Base-by-base conservation (phyloP, 441 rosid genomes). In the Croton laevigatus region DNA sequence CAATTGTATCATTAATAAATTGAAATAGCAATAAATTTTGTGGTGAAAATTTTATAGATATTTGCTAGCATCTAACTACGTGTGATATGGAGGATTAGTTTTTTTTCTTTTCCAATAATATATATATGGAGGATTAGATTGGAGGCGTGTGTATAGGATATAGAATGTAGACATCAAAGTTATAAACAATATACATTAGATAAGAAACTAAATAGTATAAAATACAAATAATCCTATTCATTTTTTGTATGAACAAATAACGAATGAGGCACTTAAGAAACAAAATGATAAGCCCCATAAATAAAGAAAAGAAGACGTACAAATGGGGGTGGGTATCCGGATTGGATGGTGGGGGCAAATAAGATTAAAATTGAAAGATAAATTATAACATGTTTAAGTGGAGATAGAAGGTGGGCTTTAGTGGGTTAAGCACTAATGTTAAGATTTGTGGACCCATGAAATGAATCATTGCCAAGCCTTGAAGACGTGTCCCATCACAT, bases 351-450 rank as follows among this genome's bases (percentile, higher is more conserved):
- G 78, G 78, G 77, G 78, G 59, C 70, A 22, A 49, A 14, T 58
- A 44, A 13, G 14, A 5, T 10, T 19, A 49, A 62, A 1, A 59
- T 17, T 20, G 49, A 75, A 70, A 60, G 54, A 48, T 37, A 54
- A 53, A 45, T 45, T 45, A 48, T 48, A 48, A 6, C 7, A 7
- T 48, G 1, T 16, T 16, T 13, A 16, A 73, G 63, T 37, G 46
- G 79, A 10, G 60, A 17, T 17, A 66, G 65, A 48, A 73, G 81
- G 82, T 76, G 80, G 72, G 81, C 58, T 64, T 62, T 60, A 79
- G 89, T 86, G 89, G 85, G 79, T 63, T 82, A 68, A 69, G 68
- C 90, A 85, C 84, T 87, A 78, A 38, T 65, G 69, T 73, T 80
- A 66, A 64, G 71, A 75, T 72, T 70, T 76, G 86, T 75, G 89